phyloP scores from a whole-genome alignment of 495 filamentous ascomycete genomes.

The Xylaria venustula region DNA sequence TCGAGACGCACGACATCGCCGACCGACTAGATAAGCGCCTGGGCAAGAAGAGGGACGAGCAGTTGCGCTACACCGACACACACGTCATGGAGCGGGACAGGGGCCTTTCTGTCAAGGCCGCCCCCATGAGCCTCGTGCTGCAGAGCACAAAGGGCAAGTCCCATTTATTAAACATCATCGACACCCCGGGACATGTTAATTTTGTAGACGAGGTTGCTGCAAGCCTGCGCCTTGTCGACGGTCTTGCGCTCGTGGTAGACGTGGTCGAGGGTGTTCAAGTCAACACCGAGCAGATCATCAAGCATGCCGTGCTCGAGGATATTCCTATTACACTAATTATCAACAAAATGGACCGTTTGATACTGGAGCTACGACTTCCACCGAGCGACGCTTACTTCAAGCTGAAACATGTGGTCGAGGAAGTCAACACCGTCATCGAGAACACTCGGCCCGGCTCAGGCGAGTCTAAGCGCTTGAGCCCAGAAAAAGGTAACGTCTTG shows the following conservation, averaged over 20 bases:
- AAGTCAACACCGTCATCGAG: constrained; percentile 95
- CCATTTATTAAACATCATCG: constrained; percentile 91
- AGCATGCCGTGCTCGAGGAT: constrained; percentile 87
- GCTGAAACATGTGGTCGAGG: constrained; percentile 94
- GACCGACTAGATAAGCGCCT: constrained; percentile 73
- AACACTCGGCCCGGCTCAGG: constrained; percentile 81
- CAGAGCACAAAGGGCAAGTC: constrained; percentile 88
- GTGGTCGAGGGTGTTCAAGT: constrained; percentile 97
- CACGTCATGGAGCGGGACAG: constrained; percentile 86
- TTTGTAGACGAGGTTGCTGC: constrained; percentile 96
- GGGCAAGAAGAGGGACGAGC: constrained; percentile 82
- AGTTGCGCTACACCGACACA: constrained; percentile 90
- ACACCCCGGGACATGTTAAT: constrained; percentile 97
- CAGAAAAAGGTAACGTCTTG: constrained; percentile 94
- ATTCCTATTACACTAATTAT: constrained; percentile 85
- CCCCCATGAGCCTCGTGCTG: constrained; percentile 91
- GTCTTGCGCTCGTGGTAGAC: constrained; percentile 90
- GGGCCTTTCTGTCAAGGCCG: constrained; percentile 89
- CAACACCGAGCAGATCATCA: constrained; percentile 95
- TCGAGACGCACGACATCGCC: constrained; percentile 86
- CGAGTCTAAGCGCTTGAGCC: constrained; percentile 77
- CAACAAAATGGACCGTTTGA: constrained; percentile 96
- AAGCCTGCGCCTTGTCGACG: constrained; percentile 82
- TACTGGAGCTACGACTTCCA: constrained; percentile 91
- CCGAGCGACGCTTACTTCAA: constrained; percentile 98